These are phyloP conservation scores for Ramaria sp. DNA, from an alignment of 768 basidiomycete species.

Conservation along the genomic window DNA sequence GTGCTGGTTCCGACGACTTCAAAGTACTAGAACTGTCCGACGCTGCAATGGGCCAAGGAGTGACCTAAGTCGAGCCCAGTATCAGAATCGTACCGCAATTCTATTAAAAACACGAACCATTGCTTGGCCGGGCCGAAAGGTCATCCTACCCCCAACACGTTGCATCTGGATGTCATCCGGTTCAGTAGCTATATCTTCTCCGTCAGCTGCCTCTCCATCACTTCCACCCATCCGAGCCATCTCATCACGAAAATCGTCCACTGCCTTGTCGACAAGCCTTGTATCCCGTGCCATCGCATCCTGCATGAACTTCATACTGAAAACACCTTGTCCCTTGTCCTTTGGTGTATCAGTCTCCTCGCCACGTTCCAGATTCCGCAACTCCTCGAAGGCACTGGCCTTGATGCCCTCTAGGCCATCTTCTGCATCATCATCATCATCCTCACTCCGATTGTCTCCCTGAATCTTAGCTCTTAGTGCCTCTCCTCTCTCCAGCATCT, in stretches of 20 bases:
- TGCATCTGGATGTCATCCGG: conserved; percentile 32
- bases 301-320: conserved; percentile 99
- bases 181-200: conserved; percentile 14
- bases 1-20: conserved; percentile 1
- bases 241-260: conserved; percentile 64
- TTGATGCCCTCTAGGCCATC: conserved; percentile 43
- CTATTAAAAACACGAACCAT: conserved; percentile 17
- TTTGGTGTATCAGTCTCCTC: conserved; percentile 13
- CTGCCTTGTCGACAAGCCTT: conserved; percentile 44
- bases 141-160: conserved; percentile 58
- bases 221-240: conserved; percentile 36
- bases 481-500: conserved; percentile 81
- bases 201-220: conserved; percentile 19
- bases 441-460: conserved; percentile 38
- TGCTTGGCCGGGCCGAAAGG: conserved; percentile 42
- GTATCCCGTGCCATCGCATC: conserved; percentile 69
- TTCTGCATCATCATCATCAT: conserved; percentile 26
- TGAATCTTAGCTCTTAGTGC: conserved; percentile 65
- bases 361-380: conserved; percentile 30
- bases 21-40: conserved; percentile 8
- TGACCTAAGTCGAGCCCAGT: neutral
- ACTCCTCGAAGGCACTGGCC: conserved; percentile 66
- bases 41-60: neutral
- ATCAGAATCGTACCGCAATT: conserved; percentile 23
- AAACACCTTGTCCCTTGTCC: conserved; percentile 57